Conservation (phyloP, 169 alveolate species). For the Perkinsus olseni region DNA sequence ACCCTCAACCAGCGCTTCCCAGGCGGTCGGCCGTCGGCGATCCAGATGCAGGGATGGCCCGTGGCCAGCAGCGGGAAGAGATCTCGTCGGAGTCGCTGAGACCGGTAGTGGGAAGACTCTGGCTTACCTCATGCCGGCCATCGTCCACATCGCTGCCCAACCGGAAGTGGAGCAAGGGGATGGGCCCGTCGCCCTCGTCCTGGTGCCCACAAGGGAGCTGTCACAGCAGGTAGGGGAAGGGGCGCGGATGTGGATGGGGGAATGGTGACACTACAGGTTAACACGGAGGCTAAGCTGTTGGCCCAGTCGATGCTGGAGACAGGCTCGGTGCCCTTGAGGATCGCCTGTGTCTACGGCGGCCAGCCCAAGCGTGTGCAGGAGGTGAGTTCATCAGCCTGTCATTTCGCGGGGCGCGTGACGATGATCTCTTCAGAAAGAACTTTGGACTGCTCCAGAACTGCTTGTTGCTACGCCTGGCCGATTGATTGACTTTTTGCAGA, state of each 20-base stretch:
- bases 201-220: slow-evolving; percentile 82
- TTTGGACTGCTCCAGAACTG: slow-evolving; percentile 75
- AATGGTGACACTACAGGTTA: slow-evolving; percentile 28
- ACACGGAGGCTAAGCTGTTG: slow-evolving; percentile 31
- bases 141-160: slow-evolving; percentile 51
- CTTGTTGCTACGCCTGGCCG: slow-evolving; percentile 93
- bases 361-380: slow-evolving; percentile 20
- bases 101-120: slow-evolving; percentile 85
- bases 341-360: slow-evolving; percentile 88
- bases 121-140: slow-evolving; percentile 64
- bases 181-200: slow-evolving; percentile 69
- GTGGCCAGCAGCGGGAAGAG: slow-evolving; percentile 63
- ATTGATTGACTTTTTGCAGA: slow-evolving; percentile 75
- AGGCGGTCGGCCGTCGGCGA: slow-evolving; percentile 80
- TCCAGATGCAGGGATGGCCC: slow-evolving; percentile 94
- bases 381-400: too few relatives aligned
- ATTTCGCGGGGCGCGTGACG: slow-evolving; percentile 67
- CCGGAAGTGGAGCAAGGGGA: slow-evolving; percentile 38
- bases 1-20: neutral
- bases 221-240: slow-evolving; percentile 51
- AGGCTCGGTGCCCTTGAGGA: slow-evolving; percentile 14
- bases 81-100: slow-evolving; percentile 79
- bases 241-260: too few relatives aligned
- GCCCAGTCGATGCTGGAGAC: slow-evolving; percentile 26
- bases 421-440: slow-evolving; percentile 55